Percentiles rank a stretch among this genome's conserved stretches.
phyloP scores from a whole-genome alignment of 2,329 filamentous ascomycete species.

The Aspergillus thermomutatus region DNA sequence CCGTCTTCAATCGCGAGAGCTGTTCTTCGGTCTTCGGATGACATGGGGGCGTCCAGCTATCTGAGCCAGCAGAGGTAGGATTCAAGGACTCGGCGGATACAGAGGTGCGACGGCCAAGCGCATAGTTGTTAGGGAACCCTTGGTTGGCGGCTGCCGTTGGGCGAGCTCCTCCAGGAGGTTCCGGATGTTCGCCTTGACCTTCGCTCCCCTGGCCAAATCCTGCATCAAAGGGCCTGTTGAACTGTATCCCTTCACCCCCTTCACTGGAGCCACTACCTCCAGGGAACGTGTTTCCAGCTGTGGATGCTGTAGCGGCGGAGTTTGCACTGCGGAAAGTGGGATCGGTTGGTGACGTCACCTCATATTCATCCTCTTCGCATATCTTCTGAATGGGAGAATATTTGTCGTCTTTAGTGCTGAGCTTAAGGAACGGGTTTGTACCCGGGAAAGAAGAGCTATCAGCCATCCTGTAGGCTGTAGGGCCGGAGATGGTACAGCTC shows the following conservation, averaged over 20 bases:
- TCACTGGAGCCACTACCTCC: constrained; percentile 24
- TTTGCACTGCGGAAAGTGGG: constrained; percentile 52
- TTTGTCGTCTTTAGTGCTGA: constrained; percentile 64
- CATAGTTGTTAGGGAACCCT: constrained; percentile 80
- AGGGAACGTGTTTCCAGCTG: constrained; percentile 45
- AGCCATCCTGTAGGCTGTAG: constrained; percentile 55
- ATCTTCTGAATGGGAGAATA: constrained; percentile 59
- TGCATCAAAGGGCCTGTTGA: constrained; percentile 32
- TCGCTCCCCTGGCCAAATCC: constrained; percentile 16
- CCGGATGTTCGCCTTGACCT: constrained; percentile 19
- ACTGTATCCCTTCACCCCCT: constrained; percentile 25
- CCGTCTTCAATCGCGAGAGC: constrained; percentile 69
- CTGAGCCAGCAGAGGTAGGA: constrained; percentile 75
- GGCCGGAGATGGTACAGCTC: constrained; percentile 28
- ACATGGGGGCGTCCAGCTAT: constrained; percentile 85
- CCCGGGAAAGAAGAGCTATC: constrained; percentile 69
- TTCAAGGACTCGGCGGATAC: constrained; percentile 96
- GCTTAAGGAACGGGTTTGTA: constrained; percentile 76
- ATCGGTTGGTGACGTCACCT: constrained; percentile 73
- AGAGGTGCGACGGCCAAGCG: constrained; percentile 87
- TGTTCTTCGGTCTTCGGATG: constrained; percentile 83
- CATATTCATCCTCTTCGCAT: constrained; percentile 77
- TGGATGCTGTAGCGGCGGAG: constrained; percentile 20
- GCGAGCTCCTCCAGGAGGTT: constrained; percentile 22
- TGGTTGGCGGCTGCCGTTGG: constrained; percentile 25